Evolutionary conservation across 768 basidiomycete species (phyloP).

Genomic region (Termitomyces sp.): DNA sequence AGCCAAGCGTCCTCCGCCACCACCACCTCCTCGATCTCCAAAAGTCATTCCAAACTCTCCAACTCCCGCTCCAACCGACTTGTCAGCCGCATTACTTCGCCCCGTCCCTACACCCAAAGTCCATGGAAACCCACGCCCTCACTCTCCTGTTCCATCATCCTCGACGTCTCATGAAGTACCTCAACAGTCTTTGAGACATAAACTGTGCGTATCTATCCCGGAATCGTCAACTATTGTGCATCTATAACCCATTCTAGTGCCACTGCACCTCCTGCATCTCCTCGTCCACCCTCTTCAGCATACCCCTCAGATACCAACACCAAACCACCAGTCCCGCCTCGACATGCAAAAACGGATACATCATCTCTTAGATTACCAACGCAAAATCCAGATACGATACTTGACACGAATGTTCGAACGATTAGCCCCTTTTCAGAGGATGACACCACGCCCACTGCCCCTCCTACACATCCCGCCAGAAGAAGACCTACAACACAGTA

Average conservation of each 20-base stretch:
- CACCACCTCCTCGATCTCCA: slow-evolving; percentile 44
- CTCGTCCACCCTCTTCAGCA: slow-evolving; percentile 4
- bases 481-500: slow-evolving; percentile 13
- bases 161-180: slow-evolving; percentile 12
- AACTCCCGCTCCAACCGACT: slow-evolving; percentile 25
- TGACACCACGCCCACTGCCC: slow-evolving; percentile 12
- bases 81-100: slow-evolving; percentile 47
- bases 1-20: slow-evolving; percentile 52
- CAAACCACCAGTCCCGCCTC: slow-evolving; percentile 22
- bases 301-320: slow-evolving; percentile 19
- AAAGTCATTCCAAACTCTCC: slow-evolving; percentile 32
- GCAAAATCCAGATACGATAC: slow-evolving; percentile 15
- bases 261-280: slow-evolving; percentile 11
- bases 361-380: slow-evolving; percentile 14
- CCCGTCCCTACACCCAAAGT: slow-evolving; percentile 40
- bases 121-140: slow-evolving; percentile 13
- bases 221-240: not conserved
- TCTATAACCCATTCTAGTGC: slow-evolving; percentile 6
- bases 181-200: slow-evolving; percentile 33
- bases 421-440: slow-evolving; percentile 23
- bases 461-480: slow-evolving; percentile 16
- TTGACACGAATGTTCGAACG: slow-evolving; percentile 12
- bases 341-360: slow-evolving; percentile 17
- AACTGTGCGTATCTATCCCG: slow-evolving; percentile 41
- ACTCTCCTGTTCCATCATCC: slow-evolving; percentile 9